phyloP scores from a whole-genome alignment of 1,284 basidiomycete species.

The Tranzscheliella williamsii region DNA sequence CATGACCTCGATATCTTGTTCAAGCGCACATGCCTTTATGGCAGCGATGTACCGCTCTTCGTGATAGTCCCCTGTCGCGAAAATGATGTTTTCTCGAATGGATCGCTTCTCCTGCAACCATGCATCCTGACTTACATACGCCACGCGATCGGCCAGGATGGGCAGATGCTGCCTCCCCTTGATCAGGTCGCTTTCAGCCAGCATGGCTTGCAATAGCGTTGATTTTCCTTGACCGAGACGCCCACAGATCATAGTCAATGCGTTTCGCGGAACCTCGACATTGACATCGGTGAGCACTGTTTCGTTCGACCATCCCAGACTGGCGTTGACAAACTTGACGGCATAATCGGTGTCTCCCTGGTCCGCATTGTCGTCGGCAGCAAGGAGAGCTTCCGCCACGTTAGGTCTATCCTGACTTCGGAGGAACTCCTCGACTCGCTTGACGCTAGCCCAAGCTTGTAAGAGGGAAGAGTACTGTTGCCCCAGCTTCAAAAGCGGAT shows the following conservation, averaged over 20 bases:
- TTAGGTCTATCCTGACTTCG: constrained; percentile 20
- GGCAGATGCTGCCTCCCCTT: constrained; percentile 29
- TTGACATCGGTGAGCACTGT: constrained; percentile 23
- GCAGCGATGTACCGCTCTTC: constrained; percentile 41
- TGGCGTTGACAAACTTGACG: constrained; percentile 23
- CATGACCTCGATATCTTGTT: constrained; percentile 39
- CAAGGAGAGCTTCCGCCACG: constrained; percentile 4
- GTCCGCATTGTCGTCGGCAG: constrained; percentile 1
- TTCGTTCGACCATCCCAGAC: constrained; percentile 24
- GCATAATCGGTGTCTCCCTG: constrained; percentile 1
- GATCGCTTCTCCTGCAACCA: constrained; percentile 48
- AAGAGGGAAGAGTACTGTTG: constrained; percentile 45
- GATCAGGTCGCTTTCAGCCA: constrained; percentile 48
- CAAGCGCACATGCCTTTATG: constrained; percentile 49
- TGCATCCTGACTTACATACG: constrained; percentile 51
- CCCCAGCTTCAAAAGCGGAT: constrained; percentile 40
- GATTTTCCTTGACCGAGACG: constrained; percentile 54
- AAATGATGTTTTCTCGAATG: constrained; percentile 54
- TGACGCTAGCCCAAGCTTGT: constrained; percentile 41
- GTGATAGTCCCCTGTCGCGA: constrained; percentile 39
- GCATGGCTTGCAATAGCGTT: constrained; percentile 46
- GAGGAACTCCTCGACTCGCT: constrained; percentile 45
- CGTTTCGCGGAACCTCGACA: constrained; percentile 24
- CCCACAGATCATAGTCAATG: constrained; percentile 52
- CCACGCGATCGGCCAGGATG: constrained; percentile 20